A percentile compares a stretch with the other conserved stretches of the same genome.
phyloP scores from a whole-genome alignment of 345 rosid species.

The Murraya koenigii region DNA sequence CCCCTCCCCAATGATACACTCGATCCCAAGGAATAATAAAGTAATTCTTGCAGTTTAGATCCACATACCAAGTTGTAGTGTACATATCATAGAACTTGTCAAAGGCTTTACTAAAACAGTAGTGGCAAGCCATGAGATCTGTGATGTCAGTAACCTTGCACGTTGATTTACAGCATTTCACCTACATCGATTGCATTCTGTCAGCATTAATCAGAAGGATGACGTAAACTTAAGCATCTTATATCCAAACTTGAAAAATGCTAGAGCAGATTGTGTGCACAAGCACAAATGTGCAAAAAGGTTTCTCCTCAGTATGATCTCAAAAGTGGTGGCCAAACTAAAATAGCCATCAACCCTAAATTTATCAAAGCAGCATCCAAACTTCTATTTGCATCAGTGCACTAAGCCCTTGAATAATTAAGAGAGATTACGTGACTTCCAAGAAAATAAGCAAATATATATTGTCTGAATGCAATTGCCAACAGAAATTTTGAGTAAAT shows the following conservation, averaged over 20 bases:
- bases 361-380: not conserved
- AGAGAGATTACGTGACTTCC: not conserved
- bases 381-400: not conserved
- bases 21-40: not conserved
- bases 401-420: not conserved
- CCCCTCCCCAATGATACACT: not conserved
- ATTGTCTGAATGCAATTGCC: not conserved
- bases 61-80: slow-evolving; percentile 61
- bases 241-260: not conserved
- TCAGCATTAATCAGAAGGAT: not conserved
- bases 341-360: not conserved
- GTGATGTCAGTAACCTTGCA: slow-evolving; percentile 60
- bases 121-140: slow-evolving; percentile 67
- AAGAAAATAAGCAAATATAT: not conserved
- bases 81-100: slow-evolving; percentile 72
- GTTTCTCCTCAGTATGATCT: not conserved
- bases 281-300: not conserved
- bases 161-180: slow-evolving; percentile 74
- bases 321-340: not conserved
- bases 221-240: not conserved
- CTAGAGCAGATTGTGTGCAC: not conserved
- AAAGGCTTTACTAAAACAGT: slow-evolving; percentile 64
- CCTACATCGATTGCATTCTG: slow-evolving; percentile 31
- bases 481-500: not conserved
- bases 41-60: not conserved